Percentiles rank a stretch among this genome's conserved stretches.
Conservation (phyloP, 441 rosid genomes). For the Erodium trifolium region DNA sequence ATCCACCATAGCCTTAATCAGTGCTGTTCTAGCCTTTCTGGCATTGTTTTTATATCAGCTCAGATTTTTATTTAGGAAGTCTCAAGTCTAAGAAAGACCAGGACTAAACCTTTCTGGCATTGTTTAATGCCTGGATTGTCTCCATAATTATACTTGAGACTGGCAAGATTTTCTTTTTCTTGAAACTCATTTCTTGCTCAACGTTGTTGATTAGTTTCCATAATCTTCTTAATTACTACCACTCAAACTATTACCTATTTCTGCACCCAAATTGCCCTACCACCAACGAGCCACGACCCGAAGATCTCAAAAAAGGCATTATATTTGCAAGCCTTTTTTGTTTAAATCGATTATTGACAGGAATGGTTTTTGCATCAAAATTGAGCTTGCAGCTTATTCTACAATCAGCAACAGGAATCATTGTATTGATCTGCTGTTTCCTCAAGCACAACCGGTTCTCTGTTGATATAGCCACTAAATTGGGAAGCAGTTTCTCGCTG, state of each 20-base stretch:
- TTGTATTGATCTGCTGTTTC: constrained; percentile 74
- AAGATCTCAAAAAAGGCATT: neutral
- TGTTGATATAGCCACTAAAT: constrained; percentile 62
- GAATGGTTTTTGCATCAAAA: neutral
- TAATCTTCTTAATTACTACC: neutral
- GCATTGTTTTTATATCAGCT: too few species aligned
- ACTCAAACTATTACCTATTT: neutral
- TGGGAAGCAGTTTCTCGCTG: constrained; percentile 95
- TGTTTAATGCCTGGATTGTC: neutral
- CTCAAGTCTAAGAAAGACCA: too few species aligned
- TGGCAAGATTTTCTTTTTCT: neutral
- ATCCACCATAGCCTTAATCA: neutral
- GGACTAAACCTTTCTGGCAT: neutral
- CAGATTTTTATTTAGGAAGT: too few species aligned
- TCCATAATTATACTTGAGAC: neutral
- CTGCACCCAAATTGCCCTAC: neutral
- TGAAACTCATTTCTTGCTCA: neutral
- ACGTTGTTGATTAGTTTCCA: neutral
- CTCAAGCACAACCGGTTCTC: constrained; percentile 58
- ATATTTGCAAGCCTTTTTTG: neutral
- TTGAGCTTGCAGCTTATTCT: constrained; percentile 47
- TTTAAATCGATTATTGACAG: neutral
- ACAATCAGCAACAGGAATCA: constrained; percentile 89
- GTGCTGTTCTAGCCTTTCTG: neutral
- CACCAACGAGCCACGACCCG: neutral